Percentiles rank a stretch among this genome's conserved stretches.
Evolutionary conservation across 768 basidiomycete species (phyloP).

Genomic region (Tylopilus intermedius): DNA sequence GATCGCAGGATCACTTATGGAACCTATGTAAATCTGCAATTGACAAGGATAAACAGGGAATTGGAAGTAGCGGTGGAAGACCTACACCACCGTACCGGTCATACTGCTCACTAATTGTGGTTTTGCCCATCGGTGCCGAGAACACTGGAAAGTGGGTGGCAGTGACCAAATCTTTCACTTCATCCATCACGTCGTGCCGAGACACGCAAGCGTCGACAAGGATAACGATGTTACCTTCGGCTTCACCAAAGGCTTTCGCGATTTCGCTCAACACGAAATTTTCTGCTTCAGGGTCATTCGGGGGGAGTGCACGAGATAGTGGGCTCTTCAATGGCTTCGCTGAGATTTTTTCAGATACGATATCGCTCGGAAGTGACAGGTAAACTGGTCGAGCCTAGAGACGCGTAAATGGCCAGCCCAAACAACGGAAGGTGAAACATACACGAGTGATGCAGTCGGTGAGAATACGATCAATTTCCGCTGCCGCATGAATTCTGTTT

Average conservation of each 20-base stretch:
- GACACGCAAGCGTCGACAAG: slow-evolving; percentile 79
- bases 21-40: slow-evolving; percentile 71
- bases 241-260: slow-evolving; percentile 54
- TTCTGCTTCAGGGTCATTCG: slow-evolving; percentile 56
- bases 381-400: slow-evolving; percentile 80
- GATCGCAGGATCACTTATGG: slow-evolving; percentile 58
- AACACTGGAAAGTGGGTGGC: slow-evolving; percentile 72
- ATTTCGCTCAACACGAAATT: slow-evolving; percentile 73
- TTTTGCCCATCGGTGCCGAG: slow-evolving; percentile 78
- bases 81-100: slow-evolving; percentile 77
- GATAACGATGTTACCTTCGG: slow-evolving; percentile 58
- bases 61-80: slow-evolving; percentile 4
- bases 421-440: slow-evolving; percentile 7
- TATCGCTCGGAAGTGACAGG: slow-evolving; percentile 78
- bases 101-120: slow-evolving; percentile 63
- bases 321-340: slow-evolving; percentile 57
- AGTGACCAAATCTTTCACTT: slow-evolving; percentile 57
- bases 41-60: not conserved
- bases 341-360: slow-evolving; percentile 66
- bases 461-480: slow-evolving; percentile 76
- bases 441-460: slow-evolving; percentile 60
- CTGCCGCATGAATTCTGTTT: slow-evolving; percentile 49
- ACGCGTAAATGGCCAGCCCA: not conserved
- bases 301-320: slow-evolving; percentile 43
- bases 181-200: slow-evolving; percentile 62